Base-by-base conservation (phyloP, 2,329 filamentous ascomycete genomes). In the Xylariaceae sp. region DNA sequence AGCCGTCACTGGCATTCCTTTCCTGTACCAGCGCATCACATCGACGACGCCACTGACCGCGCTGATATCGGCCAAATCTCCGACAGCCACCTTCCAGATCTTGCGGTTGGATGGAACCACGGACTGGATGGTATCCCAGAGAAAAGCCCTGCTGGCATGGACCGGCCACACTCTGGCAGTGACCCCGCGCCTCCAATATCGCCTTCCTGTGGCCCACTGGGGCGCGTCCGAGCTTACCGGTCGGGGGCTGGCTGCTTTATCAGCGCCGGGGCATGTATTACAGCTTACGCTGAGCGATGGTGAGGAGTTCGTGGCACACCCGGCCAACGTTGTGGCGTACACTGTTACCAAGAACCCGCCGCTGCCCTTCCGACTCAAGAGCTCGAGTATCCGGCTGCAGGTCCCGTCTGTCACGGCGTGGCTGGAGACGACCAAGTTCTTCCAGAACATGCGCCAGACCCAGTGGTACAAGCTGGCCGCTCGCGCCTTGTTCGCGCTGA, bases 41-140 rank as follows among this genome's bases (percentile, higher is more conserved):
- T 90, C 90, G 1, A 88, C 89, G 1, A 84, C 80, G 29, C 89
- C 92, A 2, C 75, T 95, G 45, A 94, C 84, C 27, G 88, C 88
- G 19, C 67, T 98, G 43, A 83, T 98, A 48, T 84, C 85, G 19
- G 88, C 90, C 16, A 92, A 88, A 57, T 87, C 87, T 5, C 78
- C 86, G 4, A 79, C 82, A 33, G 92, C 89, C 1, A 89, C 88
- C 5, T 89, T 98, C 48, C 80, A 84, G 10, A 77, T 94, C 6
- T 72, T 98, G 17, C 83, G 90, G 55, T 75, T 98, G 32, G 88
- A 98, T 64, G 92, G 92, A 37, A 87, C 88, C 4, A 80, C 88
- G 37, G 92, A 98, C 63, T 98, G 92, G 90, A 85, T 94, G 68
- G 68, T 98, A 7, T 75, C 86, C 5, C 89, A 96, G 57, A 75